Evolutionary conservation across 176 grass and related monocot species (phyloP).

Genomic region (Triticum timopheevii): DNA sequence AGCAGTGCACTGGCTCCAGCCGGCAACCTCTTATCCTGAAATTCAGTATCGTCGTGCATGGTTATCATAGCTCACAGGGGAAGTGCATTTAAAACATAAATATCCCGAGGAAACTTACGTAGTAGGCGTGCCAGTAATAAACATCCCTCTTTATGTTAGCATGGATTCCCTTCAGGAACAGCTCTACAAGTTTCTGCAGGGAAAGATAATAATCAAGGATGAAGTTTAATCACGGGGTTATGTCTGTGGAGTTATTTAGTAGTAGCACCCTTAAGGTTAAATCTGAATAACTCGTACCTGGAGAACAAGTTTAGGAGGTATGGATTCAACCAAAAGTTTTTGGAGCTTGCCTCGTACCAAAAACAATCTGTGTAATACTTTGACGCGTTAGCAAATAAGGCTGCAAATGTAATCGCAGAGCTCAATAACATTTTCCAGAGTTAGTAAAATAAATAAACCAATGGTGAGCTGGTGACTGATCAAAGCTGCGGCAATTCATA

Average conservation of each 20-base stretch:
- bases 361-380: constrained; percentile 46
- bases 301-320: constrained; percentile 67
- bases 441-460: background rate
- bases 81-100: background rate
- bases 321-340: constrained; percentile 70
- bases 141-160: constrained; percentile 46
- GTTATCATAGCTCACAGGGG: background rate
- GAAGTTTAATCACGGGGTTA: background rate
- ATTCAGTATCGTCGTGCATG: background rate
- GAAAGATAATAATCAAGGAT: constrained; percentile 23
- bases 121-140: constrained; percentile 73
- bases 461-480: background rate
- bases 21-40: constrained; percentile 72
- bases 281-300: constrained; percentile 38
- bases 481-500: background rate
- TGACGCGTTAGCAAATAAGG: constrained; percentile 16
- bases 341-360: constrained; percentile 63
- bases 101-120: constrained; percentile 45
- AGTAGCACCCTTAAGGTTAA: background rate
- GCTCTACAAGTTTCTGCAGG: constrained; percentile 56
- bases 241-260: background rate
- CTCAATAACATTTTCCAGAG: background rate
- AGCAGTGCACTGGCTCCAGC: constrained; percentile 58
- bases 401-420: constrained; percentile 2
- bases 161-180: constrained; percentile 64